Evolutionary conservation across 2,329 filamentous ascomycete species (phyloP).

Genomic region (Seiridium unicorne): DNA sequence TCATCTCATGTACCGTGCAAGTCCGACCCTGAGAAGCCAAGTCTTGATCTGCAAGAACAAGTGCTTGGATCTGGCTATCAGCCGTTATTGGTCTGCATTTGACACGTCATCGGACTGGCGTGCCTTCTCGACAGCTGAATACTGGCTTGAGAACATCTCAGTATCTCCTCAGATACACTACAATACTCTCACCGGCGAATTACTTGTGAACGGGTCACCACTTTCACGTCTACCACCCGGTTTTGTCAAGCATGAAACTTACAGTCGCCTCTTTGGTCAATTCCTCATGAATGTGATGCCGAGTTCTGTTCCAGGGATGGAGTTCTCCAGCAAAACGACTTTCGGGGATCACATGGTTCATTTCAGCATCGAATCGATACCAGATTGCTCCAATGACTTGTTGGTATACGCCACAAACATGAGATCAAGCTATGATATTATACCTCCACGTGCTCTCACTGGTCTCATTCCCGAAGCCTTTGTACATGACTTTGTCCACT

Average conservation of each 20-base stretch:
- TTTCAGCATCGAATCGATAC: constrained; percentile 33
- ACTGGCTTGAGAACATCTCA: constrained; percentile 1
- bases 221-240: not conserved
- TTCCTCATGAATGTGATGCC: constrained; percentile 42
- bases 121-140: not conserved
- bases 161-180: not conserved
- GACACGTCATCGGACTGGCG: not conserved
- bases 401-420: not conserved
- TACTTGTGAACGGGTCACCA: not conserved
- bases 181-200: not conserved
- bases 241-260: constrained; percentile 21
- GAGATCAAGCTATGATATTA: not conserved
- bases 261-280: constrained; percentile 41
- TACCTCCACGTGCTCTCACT: not conserved
- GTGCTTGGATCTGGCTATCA: not conserved
- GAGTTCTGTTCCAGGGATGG: constrained; percentile 33
- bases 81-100: not conserved
- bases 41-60: not conserved
- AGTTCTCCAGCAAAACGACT: constrained; percentile 33
- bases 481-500: not conserved
- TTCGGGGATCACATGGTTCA: constrained; percentile 31
- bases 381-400: constrained; percentile 12
- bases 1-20: not conserved
- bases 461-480: not conserved
- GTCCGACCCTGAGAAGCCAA: not conserved